phyloP scores from a whole-genome alignment of 1,284 basidiomycete species.

The Pseudozyma sp. region DNA sequence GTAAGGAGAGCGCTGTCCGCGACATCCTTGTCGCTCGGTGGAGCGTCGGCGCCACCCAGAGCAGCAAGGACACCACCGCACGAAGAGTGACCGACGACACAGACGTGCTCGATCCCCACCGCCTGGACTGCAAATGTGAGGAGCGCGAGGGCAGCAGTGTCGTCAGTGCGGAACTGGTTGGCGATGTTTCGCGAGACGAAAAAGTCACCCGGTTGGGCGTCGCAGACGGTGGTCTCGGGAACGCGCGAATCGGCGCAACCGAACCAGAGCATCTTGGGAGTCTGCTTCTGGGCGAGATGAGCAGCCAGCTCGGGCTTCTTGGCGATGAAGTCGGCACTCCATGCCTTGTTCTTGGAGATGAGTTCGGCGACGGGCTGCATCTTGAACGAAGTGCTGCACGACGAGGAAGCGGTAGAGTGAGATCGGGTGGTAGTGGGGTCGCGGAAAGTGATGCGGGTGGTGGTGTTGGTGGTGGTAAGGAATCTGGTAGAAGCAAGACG shows the following conservation, averaged over 20 bases:
- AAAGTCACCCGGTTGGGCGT: slow-evolving; percentile 65
- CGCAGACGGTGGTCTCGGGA: slow-evolving; percentile 71
- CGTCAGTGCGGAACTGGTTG: slow-evolving; percentile 77
- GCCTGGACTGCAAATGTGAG: slow-evolving; percentile 83
- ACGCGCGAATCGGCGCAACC: slow-evolving; percentile 69
- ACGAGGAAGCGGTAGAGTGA: slow-evolving; percentile 17
- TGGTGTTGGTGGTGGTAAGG: slow-evolving; percentile 10
- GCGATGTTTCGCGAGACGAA: slow-evolving; percentile 69
- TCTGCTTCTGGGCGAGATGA: slow-evolving; percentile 76
- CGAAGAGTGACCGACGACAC: slow-evolving; percentile 72
- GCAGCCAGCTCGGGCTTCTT: slow-evolving; percentile 76
- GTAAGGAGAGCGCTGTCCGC: slow-evolving; percentile 51
- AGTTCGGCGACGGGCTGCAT: slow-evolving; percentile 40
- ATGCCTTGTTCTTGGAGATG: slow-evolving; percentile 53
- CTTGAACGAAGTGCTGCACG: slow-evolving; percentile 7
- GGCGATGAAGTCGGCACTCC: slow-evolving; percentile 40
- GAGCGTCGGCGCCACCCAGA: slow-evolving; percentile 52
- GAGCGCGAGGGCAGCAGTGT: slow-evolving; percentile 82
- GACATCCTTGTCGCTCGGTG: slow-evolving; percentile 33
- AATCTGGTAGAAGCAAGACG: slow-evolving; percentile 8
- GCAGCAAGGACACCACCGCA: slow-evolving; percentile 70
- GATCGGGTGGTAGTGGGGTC: slow-evolving; percentile 6
- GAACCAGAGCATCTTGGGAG: slow-evolving; percentile 81
- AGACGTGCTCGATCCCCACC: slow-evolving; percentile 84
- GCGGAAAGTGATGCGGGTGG: slow-evolving; percentile 12